phyloP scores from a whole-genome alignment of 805 yeast species.

The Pichia insulana region DNA sequence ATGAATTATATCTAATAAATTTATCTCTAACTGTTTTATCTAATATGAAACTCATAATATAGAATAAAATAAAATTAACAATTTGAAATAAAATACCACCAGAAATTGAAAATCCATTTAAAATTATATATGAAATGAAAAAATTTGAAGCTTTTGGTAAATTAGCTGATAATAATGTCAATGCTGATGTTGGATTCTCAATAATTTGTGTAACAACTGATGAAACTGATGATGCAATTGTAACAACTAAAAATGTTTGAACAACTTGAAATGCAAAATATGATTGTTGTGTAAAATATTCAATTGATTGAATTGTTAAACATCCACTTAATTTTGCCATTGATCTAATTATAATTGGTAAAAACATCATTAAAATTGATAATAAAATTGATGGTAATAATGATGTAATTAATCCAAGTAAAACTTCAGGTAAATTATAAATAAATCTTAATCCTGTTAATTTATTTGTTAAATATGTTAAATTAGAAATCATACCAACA shows the following conservation, averaged over 20 bases:
- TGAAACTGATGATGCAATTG: constrained; percentile 63
- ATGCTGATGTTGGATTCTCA: constrained; percentile 48
- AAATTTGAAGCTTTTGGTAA: constrained; percentile 70
- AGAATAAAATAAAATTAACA: constrained; percentile 48
- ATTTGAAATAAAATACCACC: constrained; percentile 61
- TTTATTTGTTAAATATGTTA: constrained; percentile 52
- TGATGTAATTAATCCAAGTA: constrained; percentile 61
- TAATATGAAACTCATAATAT: constrained; percentile 45
- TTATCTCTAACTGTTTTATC: constrained; percentile 65
- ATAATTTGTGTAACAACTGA: constrained; percentile 57
- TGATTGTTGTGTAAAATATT: constrained; percentile 56
- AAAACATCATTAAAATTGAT: constrained; percentile 53
- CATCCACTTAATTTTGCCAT: constrained; percentile 57
- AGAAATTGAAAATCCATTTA: constrained; percentile 60
- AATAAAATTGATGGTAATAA: constrained; percentile 60
- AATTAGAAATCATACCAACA: constrained; percentile 66
- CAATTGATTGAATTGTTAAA: constrained; percentile 48
- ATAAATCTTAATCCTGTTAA: constrained; percentile 49
- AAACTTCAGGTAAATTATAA: constrained; percentile 40
- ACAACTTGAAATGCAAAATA: constrained; percentile 64
- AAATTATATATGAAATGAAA: constrained; percentile 55
- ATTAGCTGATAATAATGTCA: constrained; percentile 53
- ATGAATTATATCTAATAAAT: constrained; percentile 46
- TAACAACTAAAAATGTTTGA: constrained; percentile 63
- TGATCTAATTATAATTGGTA: constrained; percentile 56